Percentiles rank a stretch among this genome's conserved stretches.
phyloP scores from a whole-genome alignment of 148 eudicot genomes.

The Amaranthus palmeri region DNA sequence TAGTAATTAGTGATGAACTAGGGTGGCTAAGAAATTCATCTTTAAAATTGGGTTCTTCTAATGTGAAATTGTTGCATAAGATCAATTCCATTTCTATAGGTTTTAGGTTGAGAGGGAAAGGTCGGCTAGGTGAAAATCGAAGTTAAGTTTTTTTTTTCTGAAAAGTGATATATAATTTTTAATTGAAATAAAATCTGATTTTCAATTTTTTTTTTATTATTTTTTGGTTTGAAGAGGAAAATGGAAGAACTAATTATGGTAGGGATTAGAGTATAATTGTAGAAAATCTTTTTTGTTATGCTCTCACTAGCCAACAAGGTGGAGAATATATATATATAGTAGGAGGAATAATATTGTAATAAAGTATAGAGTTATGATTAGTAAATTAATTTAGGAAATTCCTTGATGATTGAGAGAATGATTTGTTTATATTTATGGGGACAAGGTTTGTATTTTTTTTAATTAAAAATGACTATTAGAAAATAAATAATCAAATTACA shows the following conservation, averaged over 20 bases:
- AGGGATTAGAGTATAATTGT: background rate
- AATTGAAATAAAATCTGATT: too few relatives aligned
- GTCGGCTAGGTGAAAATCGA: background rate
- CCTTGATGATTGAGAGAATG: background rate
- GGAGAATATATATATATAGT: constrained; percentile 11
- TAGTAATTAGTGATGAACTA: background rate
- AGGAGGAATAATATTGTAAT: background rate
- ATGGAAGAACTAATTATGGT: background rate
- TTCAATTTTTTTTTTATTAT: background rate
- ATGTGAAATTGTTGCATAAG: constrained; percentile 37
- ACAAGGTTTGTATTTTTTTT: too few relatives aligned
- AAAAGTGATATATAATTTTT: too few relatives aligned
- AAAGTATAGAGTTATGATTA: background rate
- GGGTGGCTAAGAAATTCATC: constrained; percentile 19
- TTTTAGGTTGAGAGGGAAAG: constrained; percentile 16
- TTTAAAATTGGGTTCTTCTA: constrained; percentile 26
- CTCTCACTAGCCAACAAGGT: background rate
- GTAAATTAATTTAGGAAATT: constrained; percentile 9
- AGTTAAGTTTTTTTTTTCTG: background rate
- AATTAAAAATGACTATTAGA: too few relatives aligned
- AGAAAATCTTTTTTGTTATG: background rate
- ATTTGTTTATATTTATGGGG: too few relatives aligned
- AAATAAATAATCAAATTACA: too few relatives aligned
- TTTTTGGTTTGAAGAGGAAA: background rate
- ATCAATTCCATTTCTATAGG: constrained; percentile 26